Evolutionary conservation across 306 rosid species (phyloP), one percentile per base, ranked within the genome.

Genomic region (Calophaca sinica): DNA sequence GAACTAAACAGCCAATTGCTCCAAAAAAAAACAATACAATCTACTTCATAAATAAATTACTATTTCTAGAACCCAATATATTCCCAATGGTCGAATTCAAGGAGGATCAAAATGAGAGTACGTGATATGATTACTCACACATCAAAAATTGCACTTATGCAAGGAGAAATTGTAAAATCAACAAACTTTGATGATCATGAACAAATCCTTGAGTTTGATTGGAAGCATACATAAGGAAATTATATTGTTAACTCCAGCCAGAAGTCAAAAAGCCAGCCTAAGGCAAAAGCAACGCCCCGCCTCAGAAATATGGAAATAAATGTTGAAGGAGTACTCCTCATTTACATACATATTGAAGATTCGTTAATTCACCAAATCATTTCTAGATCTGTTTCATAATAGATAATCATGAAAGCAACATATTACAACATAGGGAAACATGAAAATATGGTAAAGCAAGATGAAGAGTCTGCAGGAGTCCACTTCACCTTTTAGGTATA

Each of bases 11-110:
- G 3, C 46, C 57, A 58, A 59, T 31, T 41, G 59, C 60, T 71
- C 79, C 61, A 4, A 32, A 7, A 45, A n/a, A 64, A 31, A 58
- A 13, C 36, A 58, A 63, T 29, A 20, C 26, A 20, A 62, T 61
- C 55, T 35, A 53, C 45, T 38, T 69, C 13, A 15, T 12, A 63
- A n/a, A 68, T 5, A 62, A 38, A 62, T 38, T 39, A 57, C 32
- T 67, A 68, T 15, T n/a, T 57, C 53, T 62, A 60, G 38, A 62
- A 74, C 38, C 48, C 41, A 50, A 29, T 20, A 73, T 51, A 33
- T 52, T 72, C 15, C 48, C 52, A 9, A 29, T 15, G 44, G 51
- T 74, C 72, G 49, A 75, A 79, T 79, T 69, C 54, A 62, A 70
- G 68, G 69, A 74, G 50, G 12, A 70, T 13, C 38, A 62, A 9